phyloP scores from a whole-genome alignment of 192 early-diverging fungal genomes.

The Dissophora ornata region DNA sequence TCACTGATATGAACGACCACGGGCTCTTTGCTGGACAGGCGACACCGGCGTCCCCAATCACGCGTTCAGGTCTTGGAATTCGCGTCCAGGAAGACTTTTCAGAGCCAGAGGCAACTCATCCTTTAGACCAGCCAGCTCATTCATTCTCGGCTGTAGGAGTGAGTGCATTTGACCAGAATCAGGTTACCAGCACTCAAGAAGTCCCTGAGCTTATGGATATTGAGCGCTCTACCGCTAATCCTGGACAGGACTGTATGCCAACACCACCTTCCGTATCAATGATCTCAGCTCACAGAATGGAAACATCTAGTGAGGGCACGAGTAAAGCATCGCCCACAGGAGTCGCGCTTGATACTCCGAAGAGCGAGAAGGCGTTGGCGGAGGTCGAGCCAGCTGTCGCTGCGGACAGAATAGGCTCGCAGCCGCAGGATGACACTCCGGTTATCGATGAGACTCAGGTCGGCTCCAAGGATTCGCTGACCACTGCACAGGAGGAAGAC shows the following conservation, averaged over 20 bases:
- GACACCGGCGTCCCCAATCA: constrained; percentile 11
- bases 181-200: too few relatives aligned
- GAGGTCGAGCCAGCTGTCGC: neutral
- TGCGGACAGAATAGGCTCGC: neutral
- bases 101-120: constrained; percentile 27
- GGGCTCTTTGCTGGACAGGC: neutral
- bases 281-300: neutral
- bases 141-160: neutral
- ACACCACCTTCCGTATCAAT: constrained; percentile 15
- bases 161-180: constrained; percentile 5
- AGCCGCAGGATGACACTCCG: neutral
- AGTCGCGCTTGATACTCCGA: neutral
- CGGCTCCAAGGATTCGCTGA: neutral
- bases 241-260: constrained; percentile 20
- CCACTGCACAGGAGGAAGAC: neutral
- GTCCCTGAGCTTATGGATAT: too few relatives aligned
- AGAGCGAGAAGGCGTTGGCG: neutral
- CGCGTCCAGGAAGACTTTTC: constrained; percentile 15
- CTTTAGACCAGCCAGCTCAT: constrained; percentile 11
- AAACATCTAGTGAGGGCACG: neutral
- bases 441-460: neutral
- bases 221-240: too few relatives aligned
- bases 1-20: neutral
- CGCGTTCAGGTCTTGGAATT: constrained; percentile 24
- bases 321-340: too few relatives aligned